Percentiles rank a stretch among this genome's conserved stretches.
Evolutionary conservation across 305 asterid genomes (phyloP).

Genomic region (Striga hermonthica): DNA sequence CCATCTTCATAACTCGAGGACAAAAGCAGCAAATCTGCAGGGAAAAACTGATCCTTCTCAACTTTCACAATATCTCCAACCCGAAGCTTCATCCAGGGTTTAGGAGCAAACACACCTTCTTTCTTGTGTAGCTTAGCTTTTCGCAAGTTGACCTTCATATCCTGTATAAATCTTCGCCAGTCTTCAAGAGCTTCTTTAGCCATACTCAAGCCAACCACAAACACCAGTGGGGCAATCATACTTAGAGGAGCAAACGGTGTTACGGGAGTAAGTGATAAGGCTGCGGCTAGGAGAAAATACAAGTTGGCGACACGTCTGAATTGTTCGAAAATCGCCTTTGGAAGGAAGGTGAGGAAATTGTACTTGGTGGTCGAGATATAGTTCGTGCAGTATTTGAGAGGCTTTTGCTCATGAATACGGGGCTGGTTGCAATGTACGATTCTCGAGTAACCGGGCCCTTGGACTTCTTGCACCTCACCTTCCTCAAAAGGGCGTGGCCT

Average conservation of each 20-base stretch:
- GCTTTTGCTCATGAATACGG: slow-evolving; percentile 42
- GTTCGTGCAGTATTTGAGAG: slow-evolving; percentile 51
- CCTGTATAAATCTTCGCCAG: slow-evolving; percentile 64
- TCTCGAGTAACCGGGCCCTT: slow-evolving; percentile 57
- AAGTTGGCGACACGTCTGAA: slow-evolving; percentile 67
- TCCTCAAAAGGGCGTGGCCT: slow-evolving; percentile 36
- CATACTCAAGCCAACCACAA: slow-evolving; percentile 73
- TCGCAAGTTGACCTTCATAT: slow-evolving; percentile 59
- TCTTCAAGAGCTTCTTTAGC: slow-evolving; percentile 68
- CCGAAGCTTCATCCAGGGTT: slow-evolving; percentile 63
- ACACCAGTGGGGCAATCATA: slow-evolving; percentile 60
- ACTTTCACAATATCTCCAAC: slow-evolving; percentile 66
- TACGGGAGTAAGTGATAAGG: slow-evolving; percentile 53
- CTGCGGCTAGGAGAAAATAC: slow-evolving; percentile 67
- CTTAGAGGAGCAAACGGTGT: slow-evolving; percentile 54
- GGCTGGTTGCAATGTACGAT: slow-evolving; percentile 59
- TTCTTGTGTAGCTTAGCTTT: slow-evolving; percentile 48
- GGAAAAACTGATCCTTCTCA: slow-evolving; percentile 61
- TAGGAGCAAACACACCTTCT: slow-evolving; percentile 47
- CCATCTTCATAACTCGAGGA: slow-evolving; percentile 67
- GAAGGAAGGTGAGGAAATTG: slow-evolving; percentile 54
- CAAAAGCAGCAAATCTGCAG: slow-evolving; percentile 57
- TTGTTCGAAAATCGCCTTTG: slow-evolving; percentile 64
- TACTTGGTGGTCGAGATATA: slow-evolving; percentile 64
- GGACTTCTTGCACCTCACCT: slow-evolving; percentile 37